Conservation (phyloP, 345 rosid species). For the Hibiscus syriacus region DNA sequence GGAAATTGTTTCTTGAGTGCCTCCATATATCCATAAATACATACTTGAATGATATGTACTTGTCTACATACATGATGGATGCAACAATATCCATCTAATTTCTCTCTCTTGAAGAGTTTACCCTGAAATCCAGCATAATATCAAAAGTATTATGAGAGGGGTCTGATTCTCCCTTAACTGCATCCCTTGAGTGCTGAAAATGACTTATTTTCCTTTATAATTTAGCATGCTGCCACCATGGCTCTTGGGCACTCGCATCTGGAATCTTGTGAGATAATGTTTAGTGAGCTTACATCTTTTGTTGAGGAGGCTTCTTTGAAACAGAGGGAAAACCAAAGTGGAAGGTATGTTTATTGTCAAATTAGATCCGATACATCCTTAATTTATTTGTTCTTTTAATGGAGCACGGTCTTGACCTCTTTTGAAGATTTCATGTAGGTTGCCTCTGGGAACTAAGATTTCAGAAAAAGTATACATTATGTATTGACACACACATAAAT, state of each 20-base stretch:
- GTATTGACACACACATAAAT: not conserved
- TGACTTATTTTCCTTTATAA: slow-evolving; percentile 14
- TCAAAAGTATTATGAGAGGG: not conserved
- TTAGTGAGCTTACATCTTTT: slow-evolving; percentile 75
- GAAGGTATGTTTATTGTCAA: slow-evolving; percentile 49
- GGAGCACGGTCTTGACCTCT: not conserved
- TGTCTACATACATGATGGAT: not conserved
- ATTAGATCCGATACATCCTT: not conserved
- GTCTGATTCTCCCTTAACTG: not conserved
- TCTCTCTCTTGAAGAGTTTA: not conserved
- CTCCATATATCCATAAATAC: not conserved
- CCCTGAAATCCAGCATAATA: not conserved
- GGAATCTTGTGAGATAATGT: slow-evolving; percentile 96
- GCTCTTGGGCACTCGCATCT: slow-evolving; percentile 97
- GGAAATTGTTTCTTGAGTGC: not conserved
- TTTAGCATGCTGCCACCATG: slow-evolving; percentile 92
- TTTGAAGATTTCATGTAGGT: not conserved
- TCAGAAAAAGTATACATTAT: too few relatives aligned
- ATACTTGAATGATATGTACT: not conserved
- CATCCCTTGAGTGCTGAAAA: slow-evolving; percentile 10
- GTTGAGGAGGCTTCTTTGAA: slow-evolving; percentile 90
- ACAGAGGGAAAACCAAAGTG: slow-evolving; percentile 92
- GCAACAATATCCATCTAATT: not conserved
- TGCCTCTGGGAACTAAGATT: not conserved
- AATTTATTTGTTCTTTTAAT: not conserved